phyloP scores from a whole-genome alignment of 2,329 filamentous ascomycete genomes.

The Simplicillium aogashimaense region DNA sequence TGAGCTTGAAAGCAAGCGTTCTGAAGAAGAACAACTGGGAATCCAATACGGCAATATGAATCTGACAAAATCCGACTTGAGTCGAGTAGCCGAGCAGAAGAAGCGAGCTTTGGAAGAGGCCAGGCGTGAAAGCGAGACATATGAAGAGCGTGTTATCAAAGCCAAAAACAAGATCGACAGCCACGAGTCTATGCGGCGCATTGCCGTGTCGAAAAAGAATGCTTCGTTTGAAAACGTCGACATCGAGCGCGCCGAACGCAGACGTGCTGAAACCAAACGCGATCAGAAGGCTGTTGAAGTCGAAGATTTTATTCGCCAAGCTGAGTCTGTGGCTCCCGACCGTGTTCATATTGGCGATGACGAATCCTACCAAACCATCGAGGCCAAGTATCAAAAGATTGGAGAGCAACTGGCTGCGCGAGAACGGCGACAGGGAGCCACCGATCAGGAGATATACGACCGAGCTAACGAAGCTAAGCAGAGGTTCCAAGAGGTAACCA shows the following conservation, averaged over 20 bases:
- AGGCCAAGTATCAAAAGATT: constrained; percentile 44
- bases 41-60: constrained; percentile 42
- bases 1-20: constrained; percentile 45
- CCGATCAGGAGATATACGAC: constrained; percentile 54
- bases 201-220: constrained; percentile 54
- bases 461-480: constrained; percentile 28
- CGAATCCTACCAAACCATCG: constrained; percentile 49
- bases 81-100: constrained; percentile 27
- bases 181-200: constrained; percentile 35
- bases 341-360: constrained; percentile 55
- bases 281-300: constrained; percentile 38
- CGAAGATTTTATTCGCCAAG: constrained; percentile 43
- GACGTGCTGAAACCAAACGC: constrained; percentile 33
- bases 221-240: constrained; percentile 41
- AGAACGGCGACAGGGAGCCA: constrained; percentile 48
- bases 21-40: constrained; percentile 37
- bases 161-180: constrained; percentile 41
- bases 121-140: constrained; percentile 25
- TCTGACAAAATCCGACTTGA: constrained; percentile 38
- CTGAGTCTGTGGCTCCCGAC: constrained; percentile 37
- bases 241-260: constrained; percentile 34
- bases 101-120: constrained; percentile 23
- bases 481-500: constrained; percentile 31
- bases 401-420: constrained; percentile 47
- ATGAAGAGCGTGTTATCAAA: constrained; percentile 41